Evolutionary conservation across 2,329 filamentous ascomycete species (phyloP), one percentile per base, ranked within the genome.

Genomic region (Aspergillus bombycis): DNA sequence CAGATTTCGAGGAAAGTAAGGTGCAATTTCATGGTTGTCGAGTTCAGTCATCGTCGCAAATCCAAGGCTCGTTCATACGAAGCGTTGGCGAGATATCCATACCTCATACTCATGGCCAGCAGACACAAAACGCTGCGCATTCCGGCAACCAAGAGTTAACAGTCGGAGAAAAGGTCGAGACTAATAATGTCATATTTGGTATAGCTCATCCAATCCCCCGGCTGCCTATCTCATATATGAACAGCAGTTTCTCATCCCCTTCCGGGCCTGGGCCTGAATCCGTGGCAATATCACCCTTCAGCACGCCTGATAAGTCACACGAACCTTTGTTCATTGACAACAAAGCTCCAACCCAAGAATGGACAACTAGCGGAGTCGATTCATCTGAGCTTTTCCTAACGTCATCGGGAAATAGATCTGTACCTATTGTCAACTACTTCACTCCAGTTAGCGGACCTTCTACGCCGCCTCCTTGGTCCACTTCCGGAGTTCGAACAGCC

Each of bases 131-230:
- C 9, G 23, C 32, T 28, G n/a, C 21, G 23, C 21, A 46, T 6
- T 4, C 55, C 23, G 10, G 28, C 6, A 41, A 36, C n/a, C 41
- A 41, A n/a, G 50, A 21, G 21, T 56, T 5, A 23, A 8, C 28
- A 14, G 32, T 64, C 52, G 36, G 30, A n/a, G 57, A 48, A 32
- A 50, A 58, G 12, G 2, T 50, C 46, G 21, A 50, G 28, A 32
- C 62, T 8, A 50, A 41, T 28, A 59, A 60, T 30, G 11, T 36
- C 23, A 53, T 57, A 23, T 38, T 57, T 45, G 54, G 43, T 19
- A 28, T 67, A 11, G 38, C 64, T 6, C 69, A 72, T 23, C 65
- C 69, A 36, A 50, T 62, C 23, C 63, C 63, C 16, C 58, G 58
- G 38, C 48, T 32, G 30, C 21, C 64, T 10, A 62, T 38, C 14